Conservation (phyloP, 2,329 filamentous ascomycete species). For the Trichoderma pleuroti region DNA sequence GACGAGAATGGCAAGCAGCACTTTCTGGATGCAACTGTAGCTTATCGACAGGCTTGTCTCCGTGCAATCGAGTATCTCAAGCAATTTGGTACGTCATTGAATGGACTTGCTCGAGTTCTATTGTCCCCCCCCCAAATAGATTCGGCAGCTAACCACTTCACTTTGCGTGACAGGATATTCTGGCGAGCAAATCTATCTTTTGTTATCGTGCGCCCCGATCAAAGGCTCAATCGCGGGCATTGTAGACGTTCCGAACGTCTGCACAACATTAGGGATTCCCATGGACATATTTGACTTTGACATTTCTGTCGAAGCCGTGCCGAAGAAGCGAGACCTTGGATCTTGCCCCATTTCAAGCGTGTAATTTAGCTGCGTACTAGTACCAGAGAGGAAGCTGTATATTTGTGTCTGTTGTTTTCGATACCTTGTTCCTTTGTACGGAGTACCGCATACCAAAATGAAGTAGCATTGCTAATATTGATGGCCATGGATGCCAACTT, state of each 20-base stretch:
- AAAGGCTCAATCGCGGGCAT: slow-evolving; percentile 87
- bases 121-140: not conserved
- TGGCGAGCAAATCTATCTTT: slow-evolving; percentile 77
- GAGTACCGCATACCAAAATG: not conserved
- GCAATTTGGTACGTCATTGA: slow-evolving; percentile 30
- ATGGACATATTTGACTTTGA: slow-evolving; percentile 97
- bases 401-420: not conserved
- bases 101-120: not conserved
- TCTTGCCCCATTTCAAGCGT: slow-evolving; percentile 23
- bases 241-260: slow-evolving; percentile 87
- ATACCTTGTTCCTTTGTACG: not conserved
- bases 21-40: slow-evolving; percentile 80
- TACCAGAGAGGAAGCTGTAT: not conserved
- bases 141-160: not conserved
- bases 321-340: slow-evolving; percentile 24
- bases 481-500: not conserved
- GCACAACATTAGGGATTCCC: slow-evolving; percentile 81
- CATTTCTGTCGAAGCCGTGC: slow-evolving; percentile 51
- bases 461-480: not conserved
- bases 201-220: slow-evolving; percentile 80
- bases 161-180: slow-evolving; percentile 51
- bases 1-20: slow-evolving; percentile 87
- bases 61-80: slow-evolving; percentile 41
- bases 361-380: not conserved
- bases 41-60: slow-evolving; percentile 78